These are phyloP conservation scores for Asterophora lycoperdoides DNA, from an alignment of 768 basidiomycete species.

Conservation along the genomic window DNA sequence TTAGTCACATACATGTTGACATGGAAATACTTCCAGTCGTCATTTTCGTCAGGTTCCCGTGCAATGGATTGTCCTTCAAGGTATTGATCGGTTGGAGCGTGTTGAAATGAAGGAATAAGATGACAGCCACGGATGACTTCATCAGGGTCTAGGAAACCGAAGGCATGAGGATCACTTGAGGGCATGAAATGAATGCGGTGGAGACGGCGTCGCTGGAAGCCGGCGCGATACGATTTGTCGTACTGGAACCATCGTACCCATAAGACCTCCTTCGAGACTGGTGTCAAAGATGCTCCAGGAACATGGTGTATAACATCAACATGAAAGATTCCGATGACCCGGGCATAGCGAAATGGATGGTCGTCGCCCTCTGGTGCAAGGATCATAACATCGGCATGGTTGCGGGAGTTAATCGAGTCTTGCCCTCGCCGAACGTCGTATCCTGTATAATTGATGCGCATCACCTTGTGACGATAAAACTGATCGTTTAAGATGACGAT, in stretches of 20 bases:
- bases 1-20: slow-evolving; percentile 6
- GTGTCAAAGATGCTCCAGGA: neutral
- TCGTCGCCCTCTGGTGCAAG: slow-evolving; percentile 2
- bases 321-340: slow-evolving; percentile 19
- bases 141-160: slow-evolving; percentile 11
- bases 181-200: slow-evolving; percentile 26
- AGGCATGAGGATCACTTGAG: slow-evolving; percentile 3
- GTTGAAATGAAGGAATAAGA: slow-evolving; percentile 6
- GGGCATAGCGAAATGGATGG: slow-evolving; percentile 1
- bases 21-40: slow-evolving; percentile 7
- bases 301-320: slow-evolving; percentile 1
- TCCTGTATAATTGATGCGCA: slow-evolving; percentile 33
- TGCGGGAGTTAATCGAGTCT: slow-evolving; percentile 29
- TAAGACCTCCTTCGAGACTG: slow-evolving; percentile 22
- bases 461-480: slow-evolving; percentile 20
- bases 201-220: slow-evolving; percentile 20
- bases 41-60: neutral
- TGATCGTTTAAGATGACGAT: slow-evolving; percentile 8
- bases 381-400: slow-evolving; percentile 24
- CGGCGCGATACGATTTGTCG: slow-evolving; percentile 10
- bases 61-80: neutral
- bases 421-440: slow-evolving; percentile 33
- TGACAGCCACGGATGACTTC: slow-evolving; percentile 10
- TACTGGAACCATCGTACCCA: slow-evolving; percentile 25
- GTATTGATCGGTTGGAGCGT: neutral